Evolutionary conservation across 2,329 filamentous ascomycete genomes (phyloP).

Genomic region (Penicillium freii): DNA sequence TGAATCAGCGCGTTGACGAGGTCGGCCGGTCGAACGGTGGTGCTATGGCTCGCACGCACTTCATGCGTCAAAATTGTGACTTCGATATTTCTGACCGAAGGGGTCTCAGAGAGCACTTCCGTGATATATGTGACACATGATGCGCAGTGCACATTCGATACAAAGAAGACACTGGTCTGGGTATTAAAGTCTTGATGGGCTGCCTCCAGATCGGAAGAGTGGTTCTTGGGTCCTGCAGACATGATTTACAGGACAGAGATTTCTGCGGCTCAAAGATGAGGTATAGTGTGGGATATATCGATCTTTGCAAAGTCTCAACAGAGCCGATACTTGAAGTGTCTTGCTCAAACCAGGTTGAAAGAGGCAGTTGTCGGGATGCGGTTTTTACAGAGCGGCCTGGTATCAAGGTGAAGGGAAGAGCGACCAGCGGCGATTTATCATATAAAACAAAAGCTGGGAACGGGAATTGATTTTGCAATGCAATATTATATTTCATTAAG

Average conservation of each 20-base stretch:
- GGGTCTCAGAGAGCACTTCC: conserved; percentile 42
- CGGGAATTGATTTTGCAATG: not conserved
- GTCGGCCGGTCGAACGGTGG: conserved; percentile 29
- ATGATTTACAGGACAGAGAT: conserved; percentile 15
- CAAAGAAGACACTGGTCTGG: conserved; percentile 39
- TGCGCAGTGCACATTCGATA: conserved; percentile 50
- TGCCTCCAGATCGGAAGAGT: conserved; percentile 13
- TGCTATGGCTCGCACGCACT: conserved; percentile 42
- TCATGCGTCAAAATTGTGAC: conserved; percentile 47
- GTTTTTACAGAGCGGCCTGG: not conserved
- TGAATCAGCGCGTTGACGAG: conserved; percentile 42
- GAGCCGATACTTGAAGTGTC: not conserved
- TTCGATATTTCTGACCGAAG: conserved; percentile 38
- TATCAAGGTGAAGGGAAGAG: not conserved
- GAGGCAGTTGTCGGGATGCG: not conserved
- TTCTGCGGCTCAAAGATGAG: not conserved
- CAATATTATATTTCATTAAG: not conserved
- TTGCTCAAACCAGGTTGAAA: not conserved
- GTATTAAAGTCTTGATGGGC: not conserved
- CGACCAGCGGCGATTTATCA: not conserved
- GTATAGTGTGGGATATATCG: not conserved
- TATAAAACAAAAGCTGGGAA: not conserved
- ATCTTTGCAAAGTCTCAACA: not conserved
- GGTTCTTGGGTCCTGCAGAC: conserved; percentile 12
- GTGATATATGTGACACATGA: conserved; percentile 49